Evolutionary conservation across 2,329 filamentous ascomycete species (phyloP), one percentile per base, ranked within the genome.

Genomic region (Cordyceps farinosa): DNA sequence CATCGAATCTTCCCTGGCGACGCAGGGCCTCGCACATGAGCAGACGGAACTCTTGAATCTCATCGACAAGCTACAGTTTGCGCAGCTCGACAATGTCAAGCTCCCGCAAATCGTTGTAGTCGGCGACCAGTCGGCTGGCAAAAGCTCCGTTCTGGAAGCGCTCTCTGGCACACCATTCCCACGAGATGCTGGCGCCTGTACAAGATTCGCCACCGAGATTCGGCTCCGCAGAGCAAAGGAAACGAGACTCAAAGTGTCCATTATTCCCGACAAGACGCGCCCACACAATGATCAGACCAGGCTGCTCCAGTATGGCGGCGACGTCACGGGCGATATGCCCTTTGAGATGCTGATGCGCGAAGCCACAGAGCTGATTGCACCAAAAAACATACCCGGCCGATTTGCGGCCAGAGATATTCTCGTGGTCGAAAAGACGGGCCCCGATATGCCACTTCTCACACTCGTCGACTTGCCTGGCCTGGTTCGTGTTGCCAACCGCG

Each of bases 41-140:
- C 84, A 87, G 73, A 77, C 81, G 9, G 79, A 79, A 17, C 77
- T 88, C 45, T 77, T 87, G 47, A 82, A 88, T 66, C 80, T 84
- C 54, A 79, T 87, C 63, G 82, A 84, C 65, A 80, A 80, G 61
- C 77, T 87, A n/a, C 79, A 82, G 70, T 78, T 82, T 72, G 74
- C 78, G 65, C 77, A 84, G 70, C 72, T 84, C 70, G 76, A 84
- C 69, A 80, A 82, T 70, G 75, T 83, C 67, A 79, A 80, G 53
- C 76, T 87, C 0, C 84, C 84, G 1, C 84, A 88, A 69, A 83
- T 88, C 42, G 84, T 88, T 53, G 85, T 88, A 30, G 86, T 86
- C 40, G 85, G 86, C 36, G 84, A 88, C 70, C 85, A 88, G 72
- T 87, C 84, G 1, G 82, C 84, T 6, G 86, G 86, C 27, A 88